Evolutionary conservation across 1,284 basidiomycete genomes (phyloP), one percentile per base, ranked within the genome.

Genomic region (Blastosporella zonata): DNA sequence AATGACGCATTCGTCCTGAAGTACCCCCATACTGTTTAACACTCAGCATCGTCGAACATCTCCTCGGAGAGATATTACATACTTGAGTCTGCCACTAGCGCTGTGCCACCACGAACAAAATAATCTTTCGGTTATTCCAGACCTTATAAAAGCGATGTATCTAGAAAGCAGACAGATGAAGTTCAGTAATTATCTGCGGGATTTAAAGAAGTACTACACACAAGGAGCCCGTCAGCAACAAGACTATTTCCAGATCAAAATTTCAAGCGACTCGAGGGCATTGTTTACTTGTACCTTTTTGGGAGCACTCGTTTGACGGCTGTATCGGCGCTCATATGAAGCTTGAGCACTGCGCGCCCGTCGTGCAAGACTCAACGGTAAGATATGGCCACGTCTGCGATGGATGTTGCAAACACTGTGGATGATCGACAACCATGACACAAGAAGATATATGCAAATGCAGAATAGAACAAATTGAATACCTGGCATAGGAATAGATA

Each of bases 141-240:
- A 63, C 51, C 47, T 62, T 59, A 35, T 58, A 63, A 39, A 61
- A 65, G 21, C 62, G 55, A 39, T 62, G 60, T 20, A 61, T 45
- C 63, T 65, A 40, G 2, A 12, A 4, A 29, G 22, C 23, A n/a
- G 12, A 22, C 25, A 6, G 18, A 21, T 36, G 25, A 18, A n/a
- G 15, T 7, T 21, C 31, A 6, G 3, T 35, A 22, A 10, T 34
- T 34, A 4, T 3, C n/a, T 6, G 15, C 15, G 20, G 15, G 13
- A 35, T 34, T 18, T 12, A 13, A 22, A 31, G 20, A 25, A 4
- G 5, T 18, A n/a, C n/a, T 6, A 37, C 47, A 27, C 10, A 62
- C 61, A 42, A 61, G 49, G 27, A 60, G 47, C 12, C 56, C 39
- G 46, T 64, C 61, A 15, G 60, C 59, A 22, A 62, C 27, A 18